Evolutionary conservation across 768 basidiomycete species (phyloP).

Genomic region (Rhizopogon roseolus): DNA sequence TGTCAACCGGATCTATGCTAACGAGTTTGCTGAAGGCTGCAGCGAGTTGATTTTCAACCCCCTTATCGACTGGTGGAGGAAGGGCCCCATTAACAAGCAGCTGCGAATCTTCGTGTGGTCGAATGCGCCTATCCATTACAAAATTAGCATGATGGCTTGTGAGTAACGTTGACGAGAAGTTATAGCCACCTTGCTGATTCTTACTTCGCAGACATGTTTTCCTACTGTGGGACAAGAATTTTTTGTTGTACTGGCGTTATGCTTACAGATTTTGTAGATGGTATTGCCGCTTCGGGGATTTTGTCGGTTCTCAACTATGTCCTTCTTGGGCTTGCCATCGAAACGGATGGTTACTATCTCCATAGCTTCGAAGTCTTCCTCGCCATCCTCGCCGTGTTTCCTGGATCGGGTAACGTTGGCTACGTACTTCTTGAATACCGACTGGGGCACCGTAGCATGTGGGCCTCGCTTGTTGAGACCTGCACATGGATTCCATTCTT

Average conservation of each 20-base stretch:
- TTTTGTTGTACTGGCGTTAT: background rate
- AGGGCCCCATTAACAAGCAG: slow-evolving; percentile 70
- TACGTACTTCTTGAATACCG: slow-evolving; percentile 67
- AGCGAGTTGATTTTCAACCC: slow-evolving; percentile 83
- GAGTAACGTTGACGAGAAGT: slow-evolving; percentile 11
- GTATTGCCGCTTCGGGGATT: slow-evolving; percentile 58
- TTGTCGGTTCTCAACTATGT: slow-evolving; percentile 64
- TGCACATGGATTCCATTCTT: slow-evolving; percentile 22
- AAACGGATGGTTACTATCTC: slow-evolving; percentile 65
- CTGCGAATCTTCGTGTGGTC: slow-evolving; percentile 69
- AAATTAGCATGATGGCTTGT: slow-evolving; percentile 51
- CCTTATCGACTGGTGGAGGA: slow-evolving; percentile 53
- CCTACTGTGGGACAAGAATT: slow-evolving; percentile 29
- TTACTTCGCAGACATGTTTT: slow-evolving; percentile 31
- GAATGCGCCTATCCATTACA: slow-evolving; percentile 67
- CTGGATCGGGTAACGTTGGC: slow-evolving; percentile 63
- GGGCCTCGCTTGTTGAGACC: slow-evolving; percentile 10
- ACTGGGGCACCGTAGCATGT: slow-evolving; percentile 34
- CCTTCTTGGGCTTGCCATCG: slow-evolving; percentile 59
- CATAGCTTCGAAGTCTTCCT: slow-evolving; percentile 72
- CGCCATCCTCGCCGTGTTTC: slow-evolving; percentile 64
- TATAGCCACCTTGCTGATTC: background rate
- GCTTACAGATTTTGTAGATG: slow-evolving; percentile 8
- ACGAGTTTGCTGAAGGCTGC: slow-evolving; percentile 38
- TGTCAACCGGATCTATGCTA: background rate